Conservation (phyloP, 352 stramenopile species). For the Stephanocyclus meneghinianus region DNA sequence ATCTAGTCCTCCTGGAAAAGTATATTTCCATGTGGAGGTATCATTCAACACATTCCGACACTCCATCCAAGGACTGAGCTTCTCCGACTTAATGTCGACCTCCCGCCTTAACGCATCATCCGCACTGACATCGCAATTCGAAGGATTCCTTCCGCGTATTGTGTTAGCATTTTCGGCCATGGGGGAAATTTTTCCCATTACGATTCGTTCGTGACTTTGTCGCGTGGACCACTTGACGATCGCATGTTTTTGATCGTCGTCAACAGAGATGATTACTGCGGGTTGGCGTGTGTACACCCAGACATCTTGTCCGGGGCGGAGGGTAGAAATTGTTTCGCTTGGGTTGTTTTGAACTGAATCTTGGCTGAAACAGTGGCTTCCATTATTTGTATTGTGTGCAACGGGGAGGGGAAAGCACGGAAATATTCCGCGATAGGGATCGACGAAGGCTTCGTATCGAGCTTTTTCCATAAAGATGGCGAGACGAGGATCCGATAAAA, state of each 20-base stretch:
- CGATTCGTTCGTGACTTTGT: background rate
- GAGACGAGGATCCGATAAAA: constrained; percentile 20
- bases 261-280: background rate
- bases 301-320: background rate
- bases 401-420: constrained; percentile 4
- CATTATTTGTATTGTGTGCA: background rate
- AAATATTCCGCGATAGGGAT: constrained; percentile 50
- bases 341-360: background rate
- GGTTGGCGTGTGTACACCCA: background rate
- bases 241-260: background rate
- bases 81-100: background rate
- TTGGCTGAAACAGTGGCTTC: background rate
- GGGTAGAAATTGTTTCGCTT: background rate
- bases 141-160: too few relatives aligned
- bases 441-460: constrained; percentile 40
- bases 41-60: constrained; percentile 1
- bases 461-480: constrained; percentile 22
- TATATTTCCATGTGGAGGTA: background rate
- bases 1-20: background rate
- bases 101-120: background rate
- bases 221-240: background rate
- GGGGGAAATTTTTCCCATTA: background rate
- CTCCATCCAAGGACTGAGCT: constrained; percentile 6
- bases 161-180: background rate
- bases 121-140: background rate